These are phyloP conservation scores for Teunomyces gatunensis DNA, from an alignment of 805 yeast genomes.

Conservation along the genomic window DNA sequence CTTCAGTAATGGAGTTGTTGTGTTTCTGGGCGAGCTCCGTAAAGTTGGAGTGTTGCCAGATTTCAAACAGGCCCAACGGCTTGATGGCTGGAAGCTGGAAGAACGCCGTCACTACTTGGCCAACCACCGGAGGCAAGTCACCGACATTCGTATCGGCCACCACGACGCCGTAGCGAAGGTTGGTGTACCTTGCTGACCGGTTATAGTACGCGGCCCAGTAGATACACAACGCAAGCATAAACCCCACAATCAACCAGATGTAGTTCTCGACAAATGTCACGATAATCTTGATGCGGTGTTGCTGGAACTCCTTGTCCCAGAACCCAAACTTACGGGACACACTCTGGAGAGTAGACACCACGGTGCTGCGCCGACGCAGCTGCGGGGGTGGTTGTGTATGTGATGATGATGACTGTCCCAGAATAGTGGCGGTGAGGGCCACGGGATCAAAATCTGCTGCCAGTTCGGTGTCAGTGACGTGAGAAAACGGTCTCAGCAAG, in stretches of 20 bases:
- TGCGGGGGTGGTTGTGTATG: not conserved
- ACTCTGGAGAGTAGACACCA: conserved; percentile 18
- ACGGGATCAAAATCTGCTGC: not conserved
- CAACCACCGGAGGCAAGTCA: conserved; percentile 22
- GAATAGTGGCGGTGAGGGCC: not conserved
- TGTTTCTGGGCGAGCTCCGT: conserved; percentile 16
- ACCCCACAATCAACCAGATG: conserved; percentile 19
- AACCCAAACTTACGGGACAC: conserved; percentile 20
- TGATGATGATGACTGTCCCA: no score
- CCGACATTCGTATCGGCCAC: conserved; percentile 24
- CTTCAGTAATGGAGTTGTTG: conserved; percentile 22
- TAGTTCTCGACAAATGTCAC: conserved; percentile 24
- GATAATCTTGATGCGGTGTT: conserved; percentile 20
- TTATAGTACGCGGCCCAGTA: conserved; percentile 33
- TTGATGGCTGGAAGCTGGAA: conserved; percentile 22
- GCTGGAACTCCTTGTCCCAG: conserved; percentile 29
- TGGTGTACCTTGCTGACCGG: conserved; percentile 17
- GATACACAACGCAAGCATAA: conserved; percentile 23
- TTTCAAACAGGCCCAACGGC: conserved; percentile 21
- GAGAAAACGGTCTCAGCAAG: not conserved
- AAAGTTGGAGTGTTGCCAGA: conserved; percentile 19
- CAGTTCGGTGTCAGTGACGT: not conserved
- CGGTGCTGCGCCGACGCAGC: conserved; percentile 14
- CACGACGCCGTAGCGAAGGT: conserved; percentile 24
- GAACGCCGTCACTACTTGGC: conserved; percentile 16